These are phyloP conservation scores for Solanum infundibuliforme DNA, from an alignment of 257 asterid genomes.

Conservation along the genomic window DNA sequence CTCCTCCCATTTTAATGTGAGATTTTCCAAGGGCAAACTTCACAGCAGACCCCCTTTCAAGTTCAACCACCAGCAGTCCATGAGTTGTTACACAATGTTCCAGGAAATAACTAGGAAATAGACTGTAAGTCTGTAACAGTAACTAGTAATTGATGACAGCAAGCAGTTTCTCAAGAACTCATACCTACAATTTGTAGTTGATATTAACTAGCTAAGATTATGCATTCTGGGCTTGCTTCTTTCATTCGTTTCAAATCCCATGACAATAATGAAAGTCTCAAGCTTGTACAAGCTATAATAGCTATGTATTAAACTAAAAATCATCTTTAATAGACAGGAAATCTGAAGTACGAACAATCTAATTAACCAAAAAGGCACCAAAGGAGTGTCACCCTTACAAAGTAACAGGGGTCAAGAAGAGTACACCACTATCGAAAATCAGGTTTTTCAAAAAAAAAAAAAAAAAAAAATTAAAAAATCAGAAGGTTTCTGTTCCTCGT, in stretches of 20 bases:
- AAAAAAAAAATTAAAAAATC: too few relatives aligned
- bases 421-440: not conserved
- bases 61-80: not conserved
- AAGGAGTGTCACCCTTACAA: not conserved
- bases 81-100: not conserved
- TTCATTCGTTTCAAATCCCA: not conserved
- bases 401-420: not conserved
- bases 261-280: not conserved
- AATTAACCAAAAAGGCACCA: not conserved
- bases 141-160: not conserved
- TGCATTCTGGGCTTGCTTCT: not conserved
- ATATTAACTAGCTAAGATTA: not conserved
- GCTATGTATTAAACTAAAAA: not conserved
- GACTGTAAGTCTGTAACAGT: not conserved
- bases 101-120: not conserved
- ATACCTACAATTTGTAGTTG: not conserved
- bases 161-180: not conserved
- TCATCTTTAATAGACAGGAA: not conserved
- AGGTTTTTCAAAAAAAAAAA: not conserved
- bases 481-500: not conserved
- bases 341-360: not conserved
- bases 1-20: not conserved
- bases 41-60: not conserved
- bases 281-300: not conserved
- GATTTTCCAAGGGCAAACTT: not conserved